Conservation (phyloP, 768 basidiomycete genomes). For the Tylopilus subfusipes region DNA sequence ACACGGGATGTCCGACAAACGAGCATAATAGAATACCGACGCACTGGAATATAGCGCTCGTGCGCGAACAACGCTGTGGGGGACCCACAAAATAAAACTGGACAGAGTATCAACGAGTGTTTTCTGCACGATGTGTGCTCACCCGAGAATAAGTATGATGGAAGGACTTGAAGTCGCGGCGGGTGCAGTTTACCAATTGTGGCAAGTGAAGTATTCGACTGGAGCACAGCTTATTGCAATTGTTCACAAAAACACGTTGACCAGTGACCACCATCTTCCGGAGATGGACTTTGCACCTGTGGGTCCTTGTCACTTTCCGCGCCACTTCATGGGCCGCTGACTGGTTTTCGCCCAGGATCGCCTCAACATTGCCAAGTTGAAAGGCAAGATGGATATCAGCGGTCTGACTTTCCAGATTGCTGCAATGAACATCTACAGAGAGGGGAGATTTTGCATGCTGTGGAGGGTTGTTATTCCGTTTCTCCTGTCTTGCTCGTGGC, state of each 20-base stretch:
- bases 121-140: neutral
- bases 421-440: neutral
- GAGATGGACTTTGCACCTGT: conserved; percentile 30
- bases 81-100: conserved; percentile 3
- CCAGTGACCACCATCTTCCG: neutral
- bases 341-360: conserved; percentile 8
- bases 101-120: neutral
- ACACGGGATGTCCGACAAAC: conserved; percentile 6
- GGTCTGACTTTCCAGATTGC: conserved; percentile 21
- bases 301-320: conserved; percentile 18
- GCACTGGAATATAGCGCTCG: conserved; percentile 8
- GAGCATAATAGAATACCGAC: neutral
- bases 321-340: conserved; percentile 7
- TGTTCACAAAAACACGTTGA: conserved; percentile 18
- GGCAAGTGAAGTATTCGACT: conserved; percentile 20
- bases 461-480: conserved; percentile 23
- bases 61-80: neutral
- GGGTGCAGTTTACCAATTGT: conserved; percentile 7
- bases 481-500: neutral
- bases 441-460: conserved; percentile 25
- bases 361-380: conserved; percentile 21
- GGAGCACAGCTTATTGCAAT: neutral
- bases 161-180: too few relatives aligned
- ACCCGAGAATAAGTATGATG: neutral
- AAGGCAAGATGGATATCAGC: conserved; percentile 23